phyloP scores from a whole-genome alignment of 805 yeast genomes.

The Candida morakotiae region DNA sequence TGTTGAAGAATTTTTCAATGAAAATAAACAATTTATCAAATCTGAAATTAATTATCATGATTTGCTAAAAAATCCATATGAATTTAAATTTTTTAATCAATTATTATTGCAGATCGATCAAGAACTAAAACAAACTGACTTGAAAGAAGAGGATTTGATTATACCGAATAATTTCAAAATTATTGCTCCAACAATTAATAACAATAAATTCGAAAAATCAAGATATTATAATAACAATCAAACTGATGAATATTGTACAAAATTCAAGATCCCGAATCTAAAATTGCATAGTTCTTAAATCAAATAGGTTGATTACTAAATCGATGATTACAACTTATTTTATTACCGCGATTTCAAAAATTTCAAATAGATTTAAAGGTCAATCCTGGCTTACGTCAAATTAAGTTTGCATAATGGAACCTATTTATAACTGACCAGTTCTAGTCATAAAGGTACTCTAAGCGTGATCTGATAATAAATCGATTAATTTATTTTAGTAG shows the following conservation, averaged over 20 bases:
- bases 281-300: no score
- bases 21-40: slow-evolving; percentile 11
- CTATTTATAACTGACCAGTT: no score
- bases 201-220: slow-evolving; percentile 13
- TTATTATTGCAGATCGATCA: slow-evolving; percentile 15
- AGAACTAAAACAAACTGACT: slow-evolving; percentile 13
- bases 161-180: slow-evolving; percentile 21
- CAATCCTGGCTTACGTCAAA: no score
- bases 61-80: slow-evolving; percentile 12
- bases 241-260: slow-evolving; percentile 28
- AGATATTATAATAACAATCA: slow-evolving; percentile 35
- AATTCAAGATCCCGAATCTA: slow-evolving; percentile 14
- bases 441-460: no score
- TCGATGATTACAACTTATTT: no score
- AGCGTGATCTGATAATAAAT: no score
- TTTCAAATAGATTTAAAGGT: no score
- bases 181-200: slow-evolving; percentile 19
- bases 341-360: no score
- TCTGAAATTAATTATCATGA: slow-evolving; percentile 9
- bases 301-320: no score
- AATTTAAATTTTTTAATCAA: slow-evolving; percentile 15
- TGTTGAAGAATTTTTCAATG: slow-evolving; percentile 22
- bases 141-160: slow-evolving; percentile 12
- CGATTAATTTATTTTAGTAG: no score
- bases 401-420: no score